Conservation (phyloP, 2,329 filamentous ascomycete genomes). For the Scedosporium minutisporum region DNA sequence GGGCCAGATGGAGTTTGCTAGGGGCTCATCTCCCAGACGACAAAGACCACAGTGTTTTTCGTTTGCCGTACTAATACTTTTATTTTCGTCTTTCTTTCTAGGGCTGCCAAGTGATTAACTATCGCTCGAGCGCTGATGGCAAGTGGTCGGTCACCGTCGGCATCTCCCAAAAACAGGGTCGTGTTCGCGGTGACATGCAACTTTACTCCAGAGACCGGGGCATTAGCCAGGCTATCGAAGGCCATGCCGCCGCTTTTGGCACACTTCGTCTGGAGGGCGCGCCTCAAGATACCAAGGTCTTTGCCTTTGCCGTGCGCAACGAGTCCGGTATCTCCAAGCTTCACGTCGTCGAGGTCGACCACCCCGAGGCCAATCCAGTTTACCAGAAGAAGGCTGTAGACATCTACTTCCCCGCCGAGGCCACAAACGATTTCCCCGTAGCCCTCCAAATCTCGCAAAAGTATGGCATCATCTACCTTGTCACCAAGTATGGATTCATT, state of each 20-base stretch:
- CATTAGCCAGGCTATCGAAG: slow-evolving; percentile 96
- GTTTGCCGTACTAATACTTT: not conserved
- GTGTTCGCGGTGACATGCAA: slow-evolving; percentile 93
- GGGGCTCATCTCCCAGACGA: slow-evolving; percentile 11
- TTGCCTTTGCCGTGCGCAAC: slow-evolving; percentile 90
- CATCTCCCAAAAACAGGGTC: slow-evolving; percentile 85
- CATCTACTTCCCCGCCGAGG: slow-evolving; percentile 94
- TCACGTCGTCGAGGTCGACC: slow-evolving; percentile 95
- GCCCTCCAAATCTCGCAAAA: slow-evolving; percentile 95
- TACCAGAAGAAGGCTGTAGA: slow-evolving; percentile 96
- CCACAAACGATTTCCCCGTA: slow-evolving; percentile 93
- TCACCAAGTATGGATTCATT: slow-evolving; percentile 98
- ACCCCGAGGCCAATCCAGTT: slow-evolving; percentile 75
- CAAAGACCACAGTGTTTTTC: not conserved
- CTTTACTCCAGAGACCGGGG: slow-evolving; percentile 92
- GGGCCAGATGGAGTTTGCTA: not conserved
- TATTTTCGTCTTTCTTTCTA: slow-evolving; percentile 26
- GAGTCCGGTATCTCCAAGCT: slow-evolving; percentile 77
- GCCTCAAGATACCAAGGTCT: slow-evolving; percentile 83
- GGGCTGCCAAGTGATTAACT: slow-evolving; percentile 99
- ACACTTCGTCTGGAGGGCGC: slow-evolving; percentile 82
- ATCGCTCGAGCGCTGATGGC: slow-evolving; percentile 87
- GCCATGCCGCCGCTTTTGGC: slow-evolving; percentile 90
- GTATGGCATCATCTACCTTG: slow-evolving; percentile 93
- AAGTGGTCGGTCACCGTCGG: slow-evolving; percentile 99